A percentile compares a stretch with the other conserved stretches of the same genome.
Conservation (phyloP, 2,329 filamentous ascomycete genomes). For the Phaeomoniella chlamydospora region DNA sequence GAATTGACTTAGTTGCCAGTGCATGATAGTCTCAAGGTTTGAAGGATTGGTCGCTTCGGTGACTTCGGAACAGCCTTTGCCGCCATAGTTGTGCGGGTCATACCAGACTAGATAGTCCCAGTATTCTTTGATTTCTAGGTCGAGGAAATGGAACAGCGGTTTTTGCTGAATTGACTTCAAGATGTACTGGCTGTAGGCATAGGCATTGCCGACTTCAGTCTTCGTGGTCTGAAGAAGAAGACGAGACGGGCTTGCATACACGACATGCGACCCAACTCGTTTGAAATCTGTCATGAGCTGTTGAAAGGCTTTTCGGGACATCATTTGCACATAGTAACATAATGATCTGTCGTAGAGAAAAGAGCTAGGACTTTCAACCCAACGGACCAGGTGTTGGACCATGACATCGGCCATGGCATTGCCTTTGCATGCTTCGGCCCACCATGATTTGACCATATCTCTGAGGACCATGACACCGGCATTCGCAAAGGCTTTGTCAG, state of each 20-base stretch:
- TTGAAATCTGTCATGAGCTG: conserved; percentile 96
- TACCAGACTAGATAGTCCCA: conserved; percentile 99
- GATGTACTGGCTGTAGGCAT: conserved; percentile 93
- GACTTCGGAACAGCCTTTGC: conserved; percentile 76
- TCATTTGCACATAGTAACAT: conserved; percentile 96
- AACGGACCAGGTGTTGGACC: conserved; percentile 91
- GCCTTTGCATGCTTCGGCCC: conserved; percentile 80
- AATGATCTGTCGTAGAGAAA: conserved; percentile 90
- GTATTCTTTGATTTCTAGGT: conserved; percentile 94
- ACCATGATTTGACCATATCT: conserved; percentile 99
- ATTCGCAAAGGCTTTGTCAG: conserved; percentile 84
- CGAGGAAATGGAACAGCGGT: conserved; percentile 91
- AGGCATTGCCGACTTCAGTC: conserved; percentile 89
- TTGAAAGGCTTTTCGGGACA: conserved; percentile 93
- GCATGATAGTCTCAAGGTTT: conserved; percentile 81
- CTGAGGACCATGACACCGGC: conserved; percentile 80
- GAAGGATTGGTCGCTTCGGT: conserved; percentile 57
- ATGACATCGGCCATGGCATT: conserved; percentile 94
- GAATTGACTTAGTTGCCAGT: conserved; percentile 93
- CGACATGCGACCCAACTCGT: conserved; percentile 81
- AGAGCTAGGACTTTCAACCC: conserved; percentile 86
- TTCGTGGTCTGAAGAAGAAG: conserved; percentile 92
- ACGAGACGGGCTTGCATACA: conserved; percentile 86
- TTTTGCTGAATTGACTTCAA: conserved; percentile 94
- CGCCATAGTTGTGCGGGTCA: conserved; percentile 97